A percentile compares a stretch with the other conserved stretches of the same genome.
Conservation (phyloP, 768 basidiomycete genomes). For the Gloeostereum incarnatum region DNA sequence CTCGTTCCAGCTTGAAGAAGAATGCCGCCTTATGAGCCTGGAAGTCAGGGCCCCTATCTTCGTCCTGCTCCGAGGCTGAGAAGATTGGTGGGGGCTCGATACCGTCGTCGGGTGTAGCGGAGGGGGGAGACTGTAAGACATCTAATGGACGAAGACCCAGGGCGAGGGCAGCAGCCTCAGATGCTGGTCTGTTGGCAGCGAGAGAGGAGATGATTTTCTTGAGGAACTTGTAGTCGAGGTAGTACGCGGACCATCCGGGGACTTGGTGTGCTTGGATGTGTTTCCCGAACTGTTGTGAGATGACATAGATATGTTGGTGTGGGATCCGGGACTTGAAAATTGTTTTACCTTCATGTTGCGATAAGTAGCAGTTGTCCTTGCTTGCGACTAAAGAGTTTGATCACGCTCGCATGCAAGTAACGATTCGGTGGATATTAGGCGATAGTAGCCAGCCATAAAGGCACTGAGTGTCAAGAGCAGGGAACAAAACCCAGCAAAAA, state of each 20-base stretch:
- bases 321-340: conserved; percentile 12
- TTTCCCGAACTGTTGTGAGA: conserved; percentile 84
- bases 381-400: too few species aligned
- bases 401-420: too few species aligned
- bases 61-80: conserved; percentile 52
- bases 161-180: conserved; percentile 83
- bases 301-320: background rate
- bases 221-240: conserved; percentile 97
- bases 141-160: conserved; percentile 69
- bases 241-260: conserved; percentile 92
- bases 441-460: too few species aligned
- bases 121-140: conserved; percentile 22
- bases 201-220: conserved; percentile 98
- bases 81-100: conserved; percentile 49
- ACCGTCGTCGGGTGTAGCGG: conserved; percentile 28
- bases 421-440: too few species aligned
- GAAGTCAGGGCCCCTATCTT: conserved; percentile 75
- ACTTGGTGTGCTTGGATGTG: conserved; percentile 93
- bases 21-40: conserved; percentile 95
- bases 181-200: conserved; percentile 79
- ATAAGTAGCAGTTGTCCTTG: background rate
- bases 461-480: too few species aligned
- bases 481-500: too few species aligned
- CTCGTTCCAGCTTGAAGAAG: conserved; percentile 97
- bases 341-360: conserved; percentile 7